Conservation (phyloP, 2,329 filamentous ascomycete genomes). For the Pseudogymnoascus sp. region DNA sequence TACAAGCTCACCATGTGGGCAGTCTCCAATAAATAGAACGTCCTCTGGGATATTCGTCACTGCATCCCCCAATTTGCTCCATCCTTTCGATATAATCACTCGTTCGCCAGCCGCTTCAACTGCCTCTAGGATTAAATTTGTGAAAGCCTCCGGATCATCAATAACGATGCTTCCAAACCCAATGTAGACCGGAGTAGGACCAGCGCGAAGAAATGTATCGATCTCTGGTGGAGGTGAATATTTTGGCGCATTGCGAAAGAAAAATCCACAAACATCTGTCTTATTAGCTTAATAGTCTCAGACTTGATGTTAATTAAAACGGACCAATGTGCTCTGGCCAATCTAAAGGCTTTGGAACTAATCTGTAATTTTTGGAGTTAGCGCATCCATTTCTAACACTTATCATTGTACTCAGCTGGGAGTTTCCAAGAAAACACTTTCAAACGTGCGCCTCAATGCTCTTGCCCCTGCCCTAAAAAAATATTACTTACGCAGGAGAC, state of each 20-base stretch:
- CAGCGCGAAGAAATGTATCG: slow-evolving; percentile 15
- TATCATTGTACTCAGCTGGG: slow-evolving; percentile 62
- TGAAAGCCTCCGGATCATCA: slow-evolving; percentile 29
- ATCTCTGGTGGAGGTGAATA: slow-evolving; percentile 30
- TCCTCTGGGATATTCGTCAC: slow-evolving; percentile 22
- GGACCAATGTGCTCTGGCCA: slow-evolving; percentile 53
- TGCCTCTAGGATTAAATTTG: slow-evolving; percentile 28
- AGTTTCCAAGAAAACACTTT: background rate
- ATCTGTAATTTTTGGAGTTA: slow-evolving; percentile 33
- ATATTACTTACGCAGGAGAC: background rate
- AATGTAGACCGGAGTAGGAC: slow-evolving; percentile 18
- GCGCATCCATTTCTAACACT: slow-evolving; percentile 32
- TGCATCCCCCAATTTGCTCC: slow-evolving; percentile 29
- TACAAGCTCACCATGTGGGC: slow-evolving; percentile 22
- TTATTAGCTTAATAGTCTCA: background rate
- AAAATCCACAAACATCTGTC: slow-evolving; percentile 59
- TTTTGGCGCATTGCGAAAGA: slow-evolving; percentile 55
- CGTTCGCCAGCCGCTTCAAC: slow-evolving; percentile 26
- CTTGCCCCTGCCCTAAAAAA: background rate
- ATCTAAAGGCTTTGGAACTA: slow-evolving; percentile 55
- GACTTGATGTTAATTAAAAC: background rate
- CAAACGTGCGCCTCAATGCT: background rate
- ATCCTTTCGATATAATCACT: slow-evolving; percentile 30
- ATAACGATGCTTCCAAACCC: slow-evolving; percentile 21
- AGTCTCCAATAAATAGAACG: slow-evolving; percentile 28